Evolutionary conservation across 140 eudicot species (phyloP).

Genomic region (Erigeron philadelphicus): DNA sequence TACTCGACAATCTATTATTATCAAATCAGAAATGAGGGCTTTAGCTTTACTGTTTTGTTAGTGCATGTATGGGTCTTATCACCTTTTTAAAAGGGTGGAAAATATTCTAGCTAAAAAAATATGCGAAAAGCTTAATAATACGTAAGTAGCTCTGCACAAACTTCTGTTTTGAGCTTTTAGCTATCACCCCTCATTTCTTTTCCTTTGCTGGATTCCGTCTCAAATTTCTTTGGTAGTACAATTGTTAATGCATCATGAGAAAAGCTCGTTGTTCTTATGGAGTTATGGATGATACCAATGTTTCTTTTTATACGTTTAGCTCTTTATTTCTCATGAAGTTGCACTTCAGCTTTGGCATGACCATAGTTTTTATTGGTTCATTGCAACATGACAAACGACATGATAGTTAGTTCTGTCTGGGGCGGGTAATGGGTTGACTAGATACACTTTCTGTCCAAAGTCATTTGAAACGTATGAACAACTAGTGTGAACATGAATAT

Average conservation of each 20-base stretch:
- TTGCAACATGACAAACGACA: too few species aligned
- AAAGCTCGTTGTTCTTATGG: too few species aligned
- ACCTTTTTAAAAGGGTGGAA: conserved; percentile 24
- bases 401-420: too few species aligned
- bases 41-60: conserved; percentile 26
- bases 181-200: background rate
- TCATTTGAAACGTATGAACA: too few species aligned
- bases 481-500: too few species aligned
- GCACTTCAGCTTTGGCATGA: too few species aligned
- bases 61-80: conserved; percentile 26
- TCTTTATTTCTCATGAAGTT: too few species aligned
- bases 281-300: too few species aligned
- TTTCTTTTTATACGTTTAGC: too few species aligned
- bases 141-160: conserved; percentile 8
- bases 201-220: conserved; percentile 24
- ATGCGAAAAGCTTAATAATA: conserved; percentile 20
- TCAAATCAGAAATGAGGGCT: conserved; percentile 17
- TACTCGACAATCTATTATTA: conserved; percentile 24
- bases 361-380: too few species aligned
- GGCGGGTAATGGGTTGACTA: too few species aligned
- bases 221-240: background rate
- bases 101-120: conserved; percentile 19
- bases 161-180: background rate
- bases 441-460: too few species aligned
- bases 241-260: background rate